Evolutionary conservation across 345 rosid genomes (phyloP), one percentile per base, ranked within the genome.

Genomic region (Eucalyptus pauciflora): DNA sequence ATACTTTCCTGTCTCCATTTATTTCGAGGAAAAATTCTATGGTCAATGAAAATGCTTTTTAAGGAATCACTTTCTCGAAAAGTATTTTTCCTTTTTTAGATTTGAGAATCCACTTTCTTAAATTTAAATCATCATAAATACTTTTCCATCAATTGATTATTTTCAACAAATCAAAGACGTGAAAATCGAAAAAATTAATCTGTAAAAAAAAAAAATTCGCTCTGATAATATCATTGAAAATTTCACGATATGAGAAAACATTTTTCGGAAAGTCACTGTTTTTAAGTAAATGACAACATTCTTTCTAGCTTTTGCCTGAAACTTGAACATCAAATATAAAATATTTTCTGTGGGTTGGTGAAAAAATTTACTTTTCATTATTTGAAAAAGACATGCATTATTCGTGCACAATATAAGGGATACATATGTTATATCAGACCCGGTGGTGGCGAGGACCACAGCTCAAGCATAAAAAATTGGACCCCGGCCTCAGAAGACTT

Each of bases 371-470:
- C 13, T 10, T 24, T 58, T 10, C 27, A 24, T 58, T 58, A 9
- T 58, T 24, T 25, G 13, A 13, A 11, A 25, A 14, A 58, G 15
- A 24, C n/a, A 2, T 12, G 14, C n/a, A 25, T 60, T 25, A 11
- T 60, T 60, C 13, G 15, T 25, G n/a, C 29, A 33, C 37, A 6
- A 25, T 5, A 5, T 3, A 1, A 25, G n/a, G 67, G 29, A 60
- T 10, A 24, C 15, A 1, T n/a, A 25, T 11, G n/a, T 27, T 10
- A 25, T 25, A 6, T 58, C 4, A 0, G 25, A 1, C 62, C 5
- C 13, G 41, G 41, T 41, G 25, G 27, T 56, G 62, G 27, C 6
- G 29, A 10, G 29, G 62, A 56, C 4, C 54, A 18, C 54, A 50
- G 8, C 20, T 16, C 3, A 50, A 16, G 54, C 54, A 52, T 52